Evolutionary conservation across 371 early-diverging fungal species (phyloP).

Genomic region (Circinella minor): DNA sequence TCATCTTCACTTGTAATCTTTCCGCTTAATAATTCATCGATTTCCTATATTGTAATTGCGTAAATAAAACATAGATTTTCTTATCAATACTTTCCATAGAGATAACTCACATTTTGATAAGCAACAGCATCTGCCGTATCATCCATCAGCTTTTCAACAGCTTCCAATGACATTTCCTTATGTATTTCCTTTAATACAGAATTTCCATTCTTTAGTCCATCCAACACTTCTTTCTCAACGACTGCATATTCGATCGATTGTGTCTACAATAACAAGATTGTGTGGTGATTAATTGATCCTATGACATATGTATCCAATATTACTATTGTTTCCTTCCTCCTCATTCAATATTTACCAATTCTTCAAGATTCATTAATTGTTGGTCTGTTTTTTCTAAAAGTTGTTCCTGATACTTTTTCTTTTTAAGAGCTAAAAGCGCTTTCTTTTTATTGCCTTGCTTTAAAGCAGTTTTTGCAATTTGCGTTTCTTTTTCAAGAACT

Average conservation of each 20-base stretch:
- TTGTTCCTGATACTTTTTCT: slow-evolving; percentile 94
- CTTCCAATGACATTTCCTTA: slow-evolving; percentile 91
- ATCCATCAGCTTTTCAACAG: slow-evolving; percentile 91
- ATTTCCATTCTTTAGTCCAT: slow-evolving; percentile 85
- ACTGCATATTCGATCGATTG: slow-evolving; percentile 90
- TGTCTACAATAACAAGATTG: slow-evolving; percentile 46
- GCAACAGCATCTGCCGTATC: slow-evolving; percentile 96
- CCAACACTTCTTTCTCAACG: slow-evolving; percentile 88
- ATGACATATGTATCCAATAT: too few relatives aligned
- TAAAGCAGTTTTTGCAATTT: slow-evolving; percentile 67
- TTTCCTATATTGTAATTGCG: slow-evolving; percentile 59
- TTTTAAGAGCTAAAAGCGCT: slow-evolving; percentile 89
- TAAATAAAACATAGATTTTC: too few relatives aligned
- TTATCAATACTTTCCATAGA: not conserved
- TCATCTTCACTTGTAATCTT: slow-evolving; percentile 82
- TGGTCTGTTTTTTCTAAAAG: slow-evolving; percentile 82
- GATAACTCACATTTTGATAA: slow-evolving; percentile 79
- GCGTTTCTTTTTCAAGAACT: slow-evolving; percentile 68
- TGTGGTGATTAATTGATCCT: too few relatives aligned
- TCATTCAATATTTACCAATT: slow-evolving; percentile 61
- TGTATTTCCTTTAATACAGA: slow-evolving; percentile 86
- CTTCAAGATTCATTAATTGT: slow-evolving; percentile 89
- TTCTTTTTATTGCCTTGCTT: slow-evolving; percentile 75
- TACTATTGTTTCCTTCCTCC: too few relatives aligned
- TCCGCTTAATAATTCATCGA: slow-evolving; percentile 76